Percentiles rank a stretch among this genome's conserved stretches.
Evolutionary conservation across 192 early-diverging fungal species (phyloP).

Genomic region (Backusella macrospora): DNA sequence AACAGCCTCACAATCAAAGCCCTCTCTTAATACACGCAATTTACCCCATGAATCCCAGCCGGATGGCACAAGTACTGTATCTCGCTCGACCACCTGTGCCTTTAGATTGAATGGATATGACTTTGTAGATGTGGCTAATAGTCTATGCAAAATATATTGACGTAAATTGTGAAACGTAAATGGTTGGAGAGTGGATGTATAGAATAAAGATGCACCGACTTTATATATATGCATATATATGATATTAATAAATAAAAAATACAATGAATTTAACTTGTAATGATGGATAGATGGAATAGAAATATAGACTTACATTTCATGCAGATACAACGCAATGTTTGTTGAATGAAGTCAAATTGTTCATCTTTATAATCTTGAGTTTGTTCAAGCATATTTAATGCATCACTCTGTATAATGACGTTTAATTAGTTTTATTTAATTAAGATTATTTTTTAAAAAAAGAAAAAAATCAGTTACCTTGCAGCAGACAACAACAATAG

Average conservation of each 20-base stretch:
- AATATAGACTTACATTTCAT: slow-evolving; percentile 73
- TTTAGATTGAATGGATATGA: slow-evolving; percentile 64
- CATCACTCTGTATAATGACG: slow-evolving; percentile 51
- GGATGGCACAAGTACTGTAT: slow-evolving; percentile 83
- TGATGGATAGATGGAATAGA: no score
- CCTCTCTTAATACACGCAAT: slow-evolving; percentile 75
- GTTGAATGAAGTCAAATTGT: slow-evolving; percentile 96
- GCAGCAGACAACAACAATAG: slow-evolving; percentile 84
- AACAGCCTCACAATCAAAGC: slow-evolving; percentile 69
- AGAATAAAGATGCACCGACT: slow-evolving; percentile 91
- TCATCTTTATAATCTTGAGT: slow-evolving; percentile 87
- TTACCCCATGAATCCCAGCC: slow-evolving; percentile 96
- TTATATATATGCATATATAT: not conserved
- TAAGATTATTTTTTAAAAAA: no score
- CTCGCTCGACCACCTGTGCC: slow-evolving; percentile 85
- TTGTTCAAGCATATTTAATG: slow-evolving; percentile 72
- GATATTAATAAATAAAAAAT: not conserved
- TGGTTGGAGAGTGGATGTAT: slow-evolving; percentile 82
- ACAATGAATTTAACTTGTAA: not conserved
- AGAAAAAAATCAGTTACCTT: slow-evolving; percentile 59
- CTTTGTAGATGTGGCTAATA: slow-evolving; percentile 49
- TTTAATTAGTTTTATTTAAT: not conserved
- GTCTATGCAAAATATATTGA: slow-evolving; percentile 79
- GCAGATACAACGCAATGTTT: slow-evolving; percentile 85
- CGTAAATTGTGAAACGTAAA: slow-evolving; percentile 77